Base-by-base conservation (phyloP, 2,329 filamentous ascomycete genomes). In the Hypoxylon sp. region DNA sequence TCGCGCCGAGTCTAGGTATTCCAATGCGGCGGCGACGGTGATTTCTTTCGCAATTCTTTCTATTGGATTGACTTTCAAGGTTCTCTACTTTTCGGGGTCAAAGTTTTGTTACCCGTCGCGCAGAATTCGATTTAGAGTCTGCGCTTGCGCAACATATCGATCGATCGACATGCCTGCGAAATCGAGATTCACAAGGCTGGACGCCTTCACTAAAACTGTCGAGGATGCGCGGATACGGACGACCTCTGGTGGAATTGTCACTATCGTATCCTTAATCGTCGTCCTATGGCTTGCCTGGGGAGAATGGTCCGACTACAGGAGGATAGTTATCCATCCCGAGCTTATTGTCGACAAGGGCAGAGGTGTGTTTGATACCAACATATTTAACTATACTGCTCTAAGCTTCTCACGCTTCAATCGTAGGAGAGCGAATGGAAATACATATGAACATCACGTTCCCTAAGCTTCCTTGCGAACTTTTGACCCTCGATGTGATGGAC, bases 201-300 rank as follows among this genome's bases (percentile, higher is more conserved):
- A 99, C 82, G 96, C 96, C 86, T 99, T 99, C 81, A 97, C 95
- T 57, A 99, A 99, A 84, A 99, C 96, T 11, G 96, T 99, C 75
- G 96, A 99, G 81, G 96, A 99, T 89, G 96, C 97, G 73, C 90
- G 96, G 76, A 90, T 99, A 79, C 92, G 97, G 77, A 99, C 96
- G 33, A 98, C 95, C 6, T 97, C 94, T 2, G 96, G 96, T 73
- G 96, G 96, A 73, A 89, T 99, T 75, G 94, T 99, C 77, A 99
- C 96, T 62, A 94, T 99, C 76, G 88, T 91, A 73, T 98, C 95
- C 68, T 85, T 99, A 76, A 80, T 99, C 56, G 88, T 98, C 59
- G 94, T 99, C 61, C 79, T 98, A 49, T 98, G 92, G 81, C 87
- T 99, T 73, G 88, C 94, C 27, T 95, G 93, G 91, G 94, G 95